Conservation (phyloP, 2,329 filamentous ascomycete species). For the Fusarium mangiferae region DNA sequence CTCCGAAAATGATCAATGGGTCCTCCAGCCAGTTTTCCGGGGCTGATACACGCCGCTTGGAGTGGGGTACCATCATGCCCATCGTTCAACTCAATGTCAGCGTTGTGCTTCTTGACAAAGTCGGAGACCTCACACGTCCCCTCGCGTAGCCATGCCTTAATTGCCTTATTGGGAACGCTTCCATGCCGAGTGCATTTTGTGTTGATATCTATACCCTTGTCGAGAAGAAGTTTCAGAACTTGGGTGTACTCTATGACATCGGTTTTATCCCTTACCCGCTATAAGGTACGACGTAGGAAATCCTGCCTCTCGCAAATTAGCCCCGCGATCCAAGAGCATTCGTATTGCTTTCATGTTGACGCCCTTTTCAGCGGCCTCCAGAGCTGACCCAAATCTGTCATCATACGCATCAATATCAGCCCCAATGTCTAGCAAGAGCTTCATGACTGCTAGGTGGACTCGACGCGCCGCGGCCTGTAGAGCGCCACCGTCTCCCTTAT, state of each 20-base stretch:
- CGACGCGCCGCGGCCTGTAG: accelerated
- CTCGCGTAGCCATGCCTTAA: accelerated
- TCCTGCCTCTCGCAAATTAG: accelerated
- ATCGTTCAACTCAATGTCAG: not conserved
- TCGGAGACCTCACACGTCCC: accelerated
- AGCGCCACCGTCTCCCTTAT: accelerated
- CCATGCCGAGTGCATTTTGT: not conserved
- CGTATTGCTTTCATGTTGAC: accelerated
- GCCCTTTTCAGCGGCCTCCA: accelerated
- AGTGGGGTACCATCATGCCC: accelerated
- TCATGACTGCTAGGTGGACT: accelerated
- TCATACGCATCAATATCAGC: accelerated
- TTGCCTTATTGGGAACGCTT: accelerated
- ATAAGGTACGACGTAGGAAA: accelerated
- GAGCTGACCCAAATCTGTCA: not conserved
- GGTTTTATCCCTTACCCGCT: accelerated
- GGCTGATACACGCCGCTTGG: not conserved
- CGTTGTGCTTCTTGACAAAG: accelerated
- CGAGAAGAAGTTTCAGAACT: accelerated
- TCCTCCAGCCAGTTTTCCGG: too few relatives aligned
- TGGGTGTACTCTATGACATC: accelerated
- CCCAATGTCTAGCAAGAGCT: not conserved
- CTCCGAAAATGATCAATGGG: too few relatives aligned
- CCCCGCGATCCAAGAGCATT: accelerated
- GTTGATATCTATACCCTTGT: not conserved